phyloP scores from a whole-genome alignment of 1,139 yeast species.

The Protomyces macrosporus region DNA sequence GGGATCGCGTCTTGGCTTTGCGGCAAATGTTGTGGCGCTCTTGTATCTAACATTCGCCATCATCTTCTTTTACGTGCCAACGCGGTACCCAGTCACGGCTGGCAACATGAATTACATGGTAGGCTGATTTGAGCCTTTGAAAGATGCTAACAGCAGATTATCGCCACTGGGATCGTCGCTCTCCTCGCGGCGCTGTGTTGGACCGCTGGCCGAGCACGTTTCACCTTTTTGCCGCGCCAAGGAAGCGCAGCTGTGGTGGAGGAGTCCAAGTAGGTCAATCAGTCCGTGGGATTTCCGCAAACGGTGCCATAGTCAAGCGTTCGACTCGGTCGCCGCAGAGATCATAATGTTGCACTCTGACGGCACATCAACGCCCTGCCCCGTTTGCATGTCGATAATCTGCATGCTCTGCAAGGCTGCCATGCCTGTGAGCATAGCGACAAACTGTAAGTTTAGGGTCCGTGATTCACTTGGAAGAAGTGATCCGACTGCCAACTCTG shows the following conservation, averaged over 20 bases:
- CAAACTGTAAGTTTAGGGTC: not conserved
- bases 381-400: not conserved
- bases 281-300: not conserved
- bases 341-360: too few relatives aligned
- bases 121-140: not conserved
- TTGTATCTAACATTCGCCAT: constrained; percentile 59
- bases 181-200: constrained; percentile 34
- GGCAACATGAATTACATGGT: constrained; percentile 67
- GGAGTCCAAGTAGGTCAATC: not conserved
- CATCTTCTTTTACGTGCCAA: constrained; percentile 65
- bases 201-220: constrained; percentile 33
- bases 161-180: constrained; percentile 40
- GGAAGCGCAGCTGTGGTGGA: constrained; percentile 4
- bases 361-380: not conserved
- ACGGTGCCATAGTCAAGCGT: too few relatives aligned
- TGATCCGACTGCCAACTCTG: not conserved
- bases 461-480: not conserved
- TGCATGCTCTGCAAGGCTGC: not conserved
- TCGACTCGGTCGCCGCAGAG: too few relatives aligned
- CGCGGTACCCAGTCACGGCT: constrained; percentile 60
- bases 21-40: constrained; percentile 54
- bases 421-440: not conserved
- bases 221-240: constrained; percentile 8
- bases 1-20: constrained; percentile 51
- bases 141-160: constrained; percentile 35